Evolutionary conservation across 805 yeast species (phyloP).

Genomic region (Candida ficus): DNA sequence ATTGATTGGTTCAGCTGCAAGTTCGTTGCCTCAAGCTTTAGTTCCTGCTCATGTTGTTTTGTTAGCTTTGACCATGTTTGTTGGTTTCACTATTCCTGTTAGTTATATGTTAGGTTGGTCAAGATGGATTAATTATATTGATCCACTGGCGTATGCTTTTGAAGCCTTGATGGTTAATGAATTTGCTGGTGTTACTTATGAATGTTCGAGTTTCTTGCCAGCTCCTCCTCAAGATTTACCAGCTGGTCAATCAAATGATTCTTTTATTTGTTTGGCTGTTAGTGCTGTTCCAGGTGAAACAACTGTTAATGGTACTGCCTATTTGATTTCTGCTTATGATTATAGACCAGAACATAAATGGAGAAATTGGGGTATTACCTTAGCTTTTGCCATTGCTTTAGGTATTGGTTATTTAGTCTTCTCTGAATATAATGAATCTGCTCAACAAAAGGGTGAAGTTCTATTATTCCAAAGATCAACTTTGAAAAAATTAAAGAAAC

Average conservation of each 20-base stretch:
- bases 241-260: slow-evolving; percentile 23
- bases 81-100: slow-evolving; percentile 53
- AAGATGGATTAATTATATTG: slow-evolving; percentile 53
- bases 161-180: slow-evolving; percentile 54
- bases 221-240: slow-evolving; percentile 12
- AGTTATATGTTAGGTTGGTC: slow-evolving; percentile 55
- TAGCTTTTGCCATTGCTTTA: slow-evolving; percentile 52
- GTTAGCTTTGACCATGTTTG: slow-evolving; percentile 40
- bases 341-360: slow-evolving; percentile 46
- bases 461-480: slow-evolving; percentile 50
- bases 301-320: slow-evolving; percentile 47
- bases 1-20: slow-evolving; percentile 42
- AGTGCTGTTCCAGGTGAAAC: slow-evolving; percentile 50
- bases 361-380: slow-evolving; percentile 59
- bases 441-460: slow-evolving; percentile 68
- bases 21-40: slow-evolving; percentile 46
- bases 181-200: slow-evolving; percentile 37
- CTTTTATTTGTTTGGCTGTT: slow-evolving; percentile 47
- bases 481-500: slow-evolving; percentile 41
- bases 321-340: slow-evolving; percentile 36
- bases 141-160: slow-evolving; percentile 50
- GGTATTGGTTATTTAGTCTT: slow-evolving; percentile 45
- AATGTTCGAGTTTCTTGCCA: slow-evolving; percentile 46
- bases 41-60: slow-evolving; percentile 47
- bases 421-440: slow-evolving; percentile 55